Conservation (phyloP, 768 basidiomycete species). For the Russula griseocarnosa region DNA sequence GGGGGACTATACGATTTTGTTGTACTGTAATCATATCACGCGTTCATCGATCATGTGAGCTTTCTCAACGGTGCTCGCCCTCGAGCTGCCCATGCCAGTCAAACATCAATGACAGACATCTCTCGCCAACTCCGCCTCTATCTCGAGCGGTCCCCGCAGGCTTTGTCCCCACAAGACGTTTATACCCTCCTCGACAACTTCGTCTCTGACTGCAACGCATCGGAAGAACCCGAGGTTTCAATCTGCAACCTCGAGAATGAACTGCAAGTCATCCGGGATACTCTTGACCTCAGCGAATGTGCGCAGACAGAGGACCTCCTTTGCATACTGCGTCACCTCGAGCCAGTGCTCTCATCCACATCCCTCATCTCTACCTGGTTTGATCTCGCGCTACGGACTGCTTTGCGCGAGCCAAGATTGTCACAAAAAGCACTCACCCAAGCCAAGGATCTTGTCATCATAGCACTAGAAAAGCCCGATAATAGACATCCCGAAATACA, state of each 20-base stretch:
- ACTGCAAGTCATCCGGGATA: conserved; percentile 56
- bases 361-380: conserved; percentile 79
- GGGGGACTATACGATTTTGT: background rate
- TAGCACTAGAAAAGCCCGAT: conserved; percentile 51
- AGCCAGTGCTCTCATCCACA: conserved; percentile 54
- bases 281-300: conserved; percentile 58
- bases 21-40: conserved; percentile 1
- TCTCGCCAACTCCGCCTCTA: conserved; percentile 53
- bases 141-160: conserved; percentile 53
- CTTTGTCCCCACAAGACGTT: conserved; percentile 47
- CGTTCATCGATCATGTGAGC: conserved; percentile 2
- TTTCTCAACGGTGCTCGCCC: no score
- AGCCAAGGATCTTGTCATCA: conserved; percentile 69
- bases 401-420: conserved; percentile 69
- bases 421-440: conserved; percentile 53
- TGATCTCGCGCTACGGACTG: conserved; percentile 72
- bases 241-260: conserved; percentile 59
- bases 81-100: background rate
- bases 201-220: conserved; percentile 47
- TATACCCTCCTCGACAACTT: conserved; percentile 53
- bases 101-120: conserved; percentile 37
- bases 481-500: conserved; percentile 48
- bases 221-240: conserved; percentile 43
- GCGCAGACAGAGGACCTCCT: conserved; percentile 66
- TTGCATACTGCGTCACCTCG: conserved; percentile 58